Conservation (phyloP, 2,329 filamentous ascomycete genomes). For the Penicillium sp. region DNA sequence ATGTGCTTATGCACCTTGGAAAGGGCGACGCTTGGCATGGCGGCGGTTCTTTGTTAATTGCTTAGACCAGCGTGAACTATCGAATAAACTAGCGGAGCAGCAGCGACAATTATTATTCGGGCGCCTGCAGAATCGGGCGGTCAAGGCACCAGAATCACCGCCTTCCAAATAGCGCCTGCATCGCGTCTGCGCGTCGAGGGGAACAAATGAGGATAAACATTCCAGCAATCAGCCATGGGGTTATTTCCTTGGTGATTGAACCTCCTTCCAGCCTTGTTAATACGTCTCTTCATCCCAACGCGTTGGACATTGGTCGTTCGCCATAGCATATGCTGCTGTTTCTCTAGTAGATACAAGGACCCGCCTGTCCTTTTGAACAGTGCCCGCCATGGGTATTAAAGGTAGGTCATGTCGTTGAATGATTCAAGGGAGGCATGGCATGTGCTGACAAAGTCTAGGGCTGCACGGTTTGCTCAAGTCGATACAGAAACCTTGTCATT, state of each 20-base stretch:
- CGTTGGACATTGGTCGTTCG: conserved; percentile 6
- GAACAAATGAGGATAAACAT: conserved; percentile 34
- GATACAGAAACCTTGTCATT: conserved; percentile 83
- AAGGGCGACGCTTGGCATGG: conserved; percentile 71
- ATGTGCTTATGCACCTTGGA: conserved; percentile 88
- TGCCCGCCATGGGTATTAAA: conserved; percentile 49
- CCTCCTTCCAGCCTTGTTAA: conserved; percentile 8
- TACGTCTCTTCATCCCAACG: conserved; percentile 7
- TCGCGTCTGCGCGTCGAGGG: conserved; percentile 39
- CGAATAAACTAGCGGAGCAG: background rate
- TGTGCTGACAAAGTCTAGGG: conserved; percentile 53
- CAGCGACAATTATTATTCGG: conserved; percentile 29
- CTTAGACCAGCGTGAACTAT: background rate
- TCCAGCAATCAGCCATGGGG: conserved; percentile 31
- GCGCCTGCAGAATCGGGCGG: conserved; percentile 39
- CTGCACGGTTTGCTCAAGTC: conserved; percentile 91
- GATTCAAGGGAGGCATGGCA: background rate
- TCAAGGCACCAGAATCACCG: conserved; percentile 19
- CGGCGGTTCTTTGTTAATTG: conserved; percentile 11
- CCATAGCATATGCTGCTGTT: conserved; percentile 23
- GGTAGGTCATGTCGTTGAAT: conserved; percentile 31
- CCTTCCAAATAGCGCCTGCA: conserved; percentile 24
- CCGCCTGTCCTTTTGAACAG: conserved; percentile 30
- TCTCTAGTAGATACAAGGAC: conserved; percentile 32
- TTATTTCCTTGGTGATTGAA: conserved; percentile 21